phyloP scores from a whole-genome alignment of 768 basidiomycete species.

The Phaeotremella skinneri region DNA sequence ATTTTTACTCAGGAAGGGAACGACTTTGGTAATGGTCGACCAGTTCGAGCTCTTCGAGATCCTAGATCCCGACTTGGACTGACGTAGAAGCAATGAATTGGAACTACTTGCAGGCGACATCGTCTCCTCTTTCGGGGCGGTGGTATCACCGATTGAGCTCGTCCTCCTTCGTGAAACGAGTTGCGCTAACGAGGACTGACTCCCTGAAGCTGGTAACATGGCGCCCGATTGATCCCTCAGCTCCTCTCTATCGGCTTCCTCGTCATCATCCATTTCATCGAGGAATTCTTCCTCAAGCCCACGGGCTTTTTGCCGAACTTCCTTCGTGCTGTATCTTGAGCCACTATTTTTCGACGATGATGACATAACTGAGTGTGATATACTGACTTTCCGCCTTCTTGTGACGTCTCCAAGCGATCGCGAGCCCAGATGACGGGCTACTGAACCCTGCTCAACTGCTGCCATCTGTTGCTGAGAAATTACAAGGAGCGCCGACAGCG shows the following conservation, averaged over 20 bases:
- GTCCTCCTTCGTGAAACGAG: not conserved
- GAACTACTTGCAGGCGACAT: constrained; percentile 16
- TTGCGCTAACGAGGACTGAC: constrained; percentile 13
- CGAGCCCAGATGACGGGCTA: constrained; percentile 31
- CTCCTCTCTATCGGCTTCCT: constrained; percentile 19
- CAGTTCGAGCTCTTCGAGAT: constrained; percentile 32
- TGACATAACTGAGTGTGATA: constrained; percentile 21
- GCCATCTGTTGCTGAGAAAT: constrained; percentile 31
- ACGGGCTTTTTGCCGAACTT: constrained; percentile 17
- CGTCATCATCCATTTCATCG: constrained; percentile 25
- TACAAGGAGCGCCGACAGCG: constrained; percentile 24
- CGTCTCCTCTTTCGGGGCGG: not conserved
- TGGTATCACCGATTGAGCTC: not conserved
- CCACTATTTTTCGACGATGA: constrained; percentile 12
- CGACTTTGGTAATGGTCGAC: constrained; percentile 21
- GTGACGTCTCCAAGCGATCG: constrained; percentile 14
- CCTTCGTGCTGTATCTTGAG: constrained; percentile 12
- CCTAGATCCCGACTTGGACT: constrained; percentile 35
- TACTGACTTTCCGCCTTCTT: constrained; percentile 2
- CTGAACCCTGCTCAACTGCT: constrained; percentile 18
- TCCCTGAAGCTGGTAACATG: constrained; percentile 15
- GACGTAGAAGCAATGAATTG: constrained; percentile 32
- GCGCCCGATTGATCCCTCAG: constrained; percentile 18
- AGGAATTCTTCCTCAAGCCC: constrained; percentile 48
- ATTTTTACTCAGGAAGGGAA: constrained; percentile 32